Base-by-base conservation (phyloP, 2,329 filamentous ascomycete species). In the Hirsutella rhossiliensis region DNA sequence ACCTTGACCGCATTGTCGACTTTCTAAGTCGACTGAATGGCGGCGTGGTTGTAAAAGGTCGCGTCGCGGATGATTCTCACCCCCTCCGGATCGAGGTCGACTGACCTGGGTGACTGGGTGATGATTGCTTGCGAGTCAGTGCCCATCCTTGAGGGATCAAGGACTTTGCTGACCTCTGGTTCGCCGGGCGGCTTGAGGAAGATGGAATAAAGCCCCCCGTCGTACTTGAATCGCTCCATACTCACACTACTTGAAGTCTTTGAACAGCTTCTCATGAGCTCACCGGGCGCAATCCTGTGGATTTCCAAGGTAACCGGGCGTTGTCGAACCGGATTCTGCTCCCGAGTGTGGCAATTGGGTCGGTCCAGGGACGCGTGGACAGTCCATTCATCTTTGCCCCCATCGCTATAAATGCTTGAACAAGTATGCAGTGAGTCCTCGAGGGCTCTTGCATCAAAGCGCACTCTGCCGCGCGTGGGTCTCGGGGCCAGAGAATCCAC, bases 171-270 rank as follows among this genome's bases (percentile, higher is more conserved):
- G 13, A 72, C 59, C 11, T 72, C 66, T 44, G 63, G 58, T 47
- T 72, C 68, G 45, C 60, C 62, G 1, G 60, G 56, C 4, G 62
- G 54, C 8, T 61, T 56, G 9, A 70, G 50, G 34, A 66, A 66
- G 11, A 57, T 46, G 13, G 56, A 60, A 47, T 68, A 68, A 2
- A 55, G 48, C 9, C 59, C 58, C 30, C 55, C 58, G 49, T 73
- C 69, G 47, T 71, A 73, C 40, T 60, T 59, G 54, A 73, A 74
- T 0, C 65, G 69, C 36, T 73, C 68, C 1, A 58, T 62, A 23
- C 60, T 62, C 3, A 55, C 54, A 20, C 60, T 61, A 47, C 55
- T 59, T 2, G 62, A 64, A 44, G 62, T 36, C 46, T 56, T 52
- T n/a, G 60, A 50, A 43, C 53, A 37, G 48, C 50, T 53, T n/a